Evolutionary conservation across 2,329 filamentous ascomycete genomes (phyloP).

Genomic region (Diaporthe longicolla): DNA sequence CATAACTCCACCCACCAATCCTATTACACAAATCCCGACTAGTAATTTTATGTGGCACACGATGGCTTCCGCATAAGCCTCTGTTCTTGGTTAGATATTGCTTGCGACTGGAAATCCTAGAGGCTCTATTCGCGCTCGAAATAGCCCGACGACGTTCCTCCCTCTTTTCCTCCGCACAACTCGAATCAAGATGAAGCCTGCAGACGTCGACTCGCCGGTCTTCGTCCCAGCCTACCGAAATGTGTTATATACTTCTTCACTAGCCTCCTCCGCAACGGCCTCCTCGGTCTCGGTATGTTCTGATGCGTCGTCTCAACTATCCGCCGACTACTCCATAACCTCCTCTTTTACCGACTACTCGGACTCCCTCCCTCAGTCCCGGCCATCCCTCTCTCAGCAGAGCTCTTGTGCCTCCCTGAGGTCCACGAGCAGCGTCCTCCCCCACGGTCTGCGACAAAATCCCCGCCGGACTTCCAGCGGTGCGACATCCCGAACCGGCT

Average conservation of each 20-base stretch:
- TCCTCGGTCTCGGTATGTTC: slow-evolving; percentile 86
- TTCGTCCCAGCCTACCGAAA: slow-evolving; percentile 64
- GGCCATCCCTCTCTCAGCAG: slow-evolving; percentile 50
- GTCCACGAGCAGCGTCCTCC: slow-evolving; percentile 56
- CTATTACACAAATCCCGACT: slow-evolving; percentile 19
- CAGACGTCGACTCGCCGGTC: slow-evolving; percentile 67
- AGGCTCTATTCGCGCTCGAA: slow-evolving; percentile 41
- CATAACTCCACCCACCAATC: slow-evolving; percentile 28
- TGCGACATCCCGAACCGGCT: slow-evolving; percentile 68
- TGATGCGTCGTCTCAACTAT: slow-evolving; percentile 77
- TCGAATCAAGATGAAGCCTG: slow-evolving; percentile 70
- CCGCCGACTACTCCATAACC: slow-evolving; percentile 73
- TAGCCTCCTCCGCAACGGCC: slow-evolving; percentile 82
- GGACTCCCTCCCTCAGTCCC: slow-evolving; percentile 58
- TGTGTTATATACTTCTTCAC: slow-evolving; percentile 76
- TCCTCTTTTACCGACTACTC: slow-evolving; percentile 68
- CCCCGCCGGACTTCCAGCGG: slow-evolving; percentile 71
- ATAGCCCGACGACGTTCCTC: slow-evolving; percentile 41
- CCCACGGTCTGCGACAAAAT: slow-evolving; percentile 75
- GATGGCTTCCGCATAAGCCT: slow-evolving; percentile 40
- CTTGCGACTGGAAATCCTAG: slow-evolving; percentile 29
- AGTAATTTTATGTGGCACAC: slow-evolving; percentile 39
- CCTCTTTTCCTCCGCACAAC: slow-evolving; percentile 30
- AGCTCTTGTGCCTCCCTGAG: slow-evolving; percentile 53
- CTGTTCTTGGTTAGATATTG: slow-evolving; percentile 35